These are phyloP conservation scores for Firmiana major DNA, from an alignment of 345 rosid genomes.

Conservation along the genomic window DNA sequence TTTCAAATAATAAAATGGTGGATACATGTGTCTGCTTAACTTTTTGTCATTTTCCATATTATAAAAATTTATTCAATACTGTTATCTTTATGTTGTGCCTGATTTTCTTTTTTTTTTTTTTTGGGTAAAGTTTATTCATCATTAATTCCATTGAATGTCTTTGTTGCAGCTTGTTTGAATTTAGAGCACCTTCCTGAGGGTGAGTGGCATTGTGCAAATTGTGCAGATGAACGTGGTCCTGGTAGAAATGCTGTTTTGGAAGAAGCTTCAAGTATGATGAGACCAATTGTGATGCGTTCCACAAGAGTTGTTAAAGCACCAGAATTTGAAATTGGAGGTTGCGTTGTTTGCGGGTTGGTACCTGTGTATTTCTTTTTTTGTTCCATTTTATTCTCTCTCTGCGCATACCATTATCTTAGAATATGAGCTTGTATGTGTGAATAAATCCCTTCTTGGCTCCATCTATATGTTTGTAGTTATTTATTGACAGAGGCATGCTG, in stretches of 20 bases:
- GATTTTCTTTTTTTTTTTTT: not conserved
- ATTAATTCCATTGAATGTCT: constrained; percentile 21
- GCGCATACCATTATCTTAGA: not conserved
- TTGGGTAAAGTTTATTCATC: not conserved
- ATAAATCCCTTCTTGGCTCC: not conserved
- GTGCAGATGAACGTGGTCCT: constrained; percentile 47
- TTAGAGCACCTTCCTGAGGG: constrained; percentile 57
- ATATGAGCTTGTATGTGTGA: not conserved
- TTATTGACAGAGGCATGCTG: not conserved
- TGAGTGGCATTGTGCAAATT: constrained; percentile 76
- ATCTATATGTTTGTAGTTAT: constrained; percentile 6
- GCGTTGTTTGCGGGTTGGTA: constrained; percentile 88
- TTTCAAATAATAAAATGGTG: not conserved
- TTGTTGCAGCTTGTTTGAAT: constrained; percentile 77
- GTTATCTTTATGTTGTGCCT: not conserved
- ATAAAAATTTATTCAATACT: too few species aligned
- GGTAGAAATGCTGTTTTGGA: constrained; percentile 38
- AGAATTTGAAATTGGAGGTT: constrained; percentile 84
- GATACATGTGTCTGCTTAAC: not conserved
- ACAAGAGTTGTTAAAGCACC: constrained; percentile 68
- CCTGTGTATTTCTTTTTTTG: not conserved
- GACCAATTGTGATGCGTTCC: constrained; percentile 56
- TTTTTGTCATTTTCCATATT: too few species aligned
- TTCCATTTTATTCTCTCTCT: not conserved
- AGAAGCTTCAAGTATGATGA: constrained; percentile 21